Evolutionary conservation across 495 filamentous ascomycete genomes (phyloP), one percentile per base, ranked within the genome.

Genomic region (Alectoria sarmentosa): DNA sequence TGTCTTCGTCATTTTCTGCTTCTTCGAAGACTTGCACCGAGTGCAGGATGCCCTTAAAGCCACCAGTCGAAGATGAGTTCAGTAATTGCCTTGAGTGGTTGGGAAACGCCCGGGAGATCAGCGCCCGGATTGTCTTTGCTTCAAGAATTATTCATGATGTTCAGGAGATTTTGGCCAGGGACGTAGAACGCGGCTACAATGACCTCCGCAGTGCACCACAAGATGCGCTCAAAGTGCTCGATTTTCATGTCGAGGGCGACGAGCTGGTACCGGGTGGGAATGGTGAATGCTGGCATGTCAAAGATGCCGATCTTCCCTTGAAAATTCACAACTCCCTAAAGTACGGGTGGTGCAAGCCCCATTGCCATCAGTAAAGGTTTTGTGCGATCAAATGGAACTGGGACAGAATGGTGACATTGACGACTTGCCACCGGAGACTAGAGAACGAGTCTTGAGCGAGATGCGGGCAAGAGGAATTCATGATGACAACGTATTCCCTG

Each of bases 21-120:
- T 65, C 28, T 68, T 68, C 30, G 66, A 68, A 46, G 66, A 68
- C 44, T 52, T 65, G 34, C 66, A 68, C 23, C 49, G 63, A 38
- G 19, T 56, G 17, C 63, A 68, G 57, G 30, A 58, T 0, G 49
- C 60, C 23, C 17, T 68, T 3, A 39, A 60, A 62, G 38, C 30
- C 58, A 7, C 64, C 42, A 49, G 19, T 39, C 2, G 58, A 61
- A 39, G 58, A 61, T 44, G 58, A 61, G 21, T 66, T 63, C 11
- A 67, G 55, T 28, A 17, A 60, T 1, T 39, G 65, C 26, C 54
- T 67, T 32, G 37, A 58, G 28, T 58, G 26, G 32, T 39, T 67
- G 36, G 59, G 41, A 13, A 60, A 59, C 32, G 39, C 44, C 28
- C 60, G 65, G 14, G 49, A 52, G 30, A 42, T 67, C 7, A 67